Evolutionary conservation across 768 basidiomycete genomes (phyloP).

Genomic region (Butyriboletus loyo): DNA sequence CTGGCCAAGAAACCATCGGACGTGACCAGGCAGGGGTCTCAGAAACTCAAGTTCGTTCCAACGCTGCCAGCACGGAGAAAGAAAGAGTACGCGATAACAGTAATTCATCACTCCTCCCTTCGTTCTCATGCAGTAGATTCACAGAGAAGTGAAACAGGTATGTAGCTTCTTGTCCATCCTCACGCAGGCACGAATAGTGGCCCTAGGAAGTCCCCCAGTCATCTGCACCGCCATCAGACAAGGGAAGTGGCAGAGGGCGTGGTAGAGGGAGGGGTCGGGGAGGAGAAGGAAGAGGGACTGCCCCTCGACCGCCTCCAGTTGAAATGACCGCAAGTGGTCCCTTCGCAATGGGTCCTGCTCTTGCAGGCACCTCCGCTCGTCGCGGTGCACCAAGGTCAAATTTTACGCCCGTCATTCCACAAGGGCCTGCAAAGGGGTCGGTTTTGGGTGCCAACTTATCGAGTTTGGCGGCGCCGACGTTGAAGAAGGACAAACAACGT

Average conservation of each 20-base stretch:
- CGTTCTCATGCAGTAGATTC: conserved; percentile 15
- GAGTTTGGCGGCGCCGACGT: conserved; percentile 45
- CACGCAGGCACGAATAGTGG: conserved; percentile 3
- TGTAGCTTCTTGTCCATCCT: conserved; percentile 17
- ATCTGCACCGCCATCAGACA: conserved; percentile 32
- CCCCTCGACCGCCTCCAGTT: conserved; percentile 45
- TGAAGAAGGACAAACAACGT: conserved; percentile 44
- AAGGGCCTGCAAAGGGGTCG: conserved; percentile 35
- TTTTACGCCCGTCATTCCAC: conserved; percentile 48
- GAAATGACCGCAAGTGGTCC: conserved; percentile 88
- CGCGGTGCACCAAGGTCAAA: conserved; percentile 54
- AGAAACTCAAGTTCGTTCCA: conserved; percentile 79
- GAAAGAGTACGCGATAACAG: conserved; percentile 63
- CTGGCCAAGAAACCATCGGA: conserved; percentile 69
- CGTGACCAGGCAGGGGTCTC: conserved; percentile 69
- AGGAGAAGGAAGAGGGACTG: conserved; percentile 47
- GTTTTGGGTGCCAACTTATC: conserved; percentile 50
- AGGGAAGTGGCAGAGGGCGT: conserved; percentile 45
- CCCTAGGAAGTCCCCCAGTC: conserved; percentile 47
- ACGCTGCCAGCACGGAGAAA: conserved; percentile 72
- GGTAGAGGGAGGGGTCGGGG: conserved; percentile 52
- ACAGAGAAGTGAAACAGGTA: conserved; percentile 66
- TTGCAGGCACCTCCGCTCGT: conserved; percentile 53
- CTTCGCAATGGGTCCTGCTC: conserved; percentile 81
- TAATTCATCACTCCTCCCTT: not conserved